Evolutionary conservation across 2,329 filamentous ascomycete species (phyloP).

Genomic region (Pseudogymnoascus sp.): DNA sequence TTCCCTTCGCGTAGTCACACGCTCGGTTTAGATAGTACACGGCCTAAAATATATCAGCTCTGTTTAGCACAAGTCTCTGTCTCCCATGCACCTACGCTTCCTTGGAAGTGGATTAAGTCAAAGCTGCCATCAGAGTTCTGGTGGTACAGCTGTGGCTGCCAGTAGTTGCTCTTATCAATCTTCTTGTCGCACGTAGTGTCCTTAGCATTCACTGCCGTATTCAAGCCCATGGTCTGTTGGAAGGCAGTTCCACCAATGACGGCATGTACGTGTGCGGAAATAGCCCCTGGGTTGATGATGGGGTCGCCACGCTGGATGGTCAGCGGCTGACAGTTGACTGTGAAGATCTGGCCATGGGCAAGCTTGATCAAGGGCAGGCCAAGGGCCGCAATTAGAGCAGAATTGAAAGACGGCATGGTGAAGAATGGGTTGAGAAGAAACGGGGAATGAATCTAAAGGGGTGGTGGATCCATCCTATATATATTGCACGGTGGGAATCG

Average conservation of each 20-base stretch:
- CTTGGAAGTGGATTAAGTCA: slow-evolving; percentile 14
- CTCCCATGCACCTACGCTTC: slow-evolving; percentile 11
- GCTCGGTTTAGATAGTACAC: slow-evolving; percentile 21
- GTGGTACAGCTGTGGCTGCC: slow-evolving; percentile 18
- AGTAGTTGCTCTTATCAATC: slow-evolving; percentile 19
- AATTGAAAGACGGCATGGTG: background rate
- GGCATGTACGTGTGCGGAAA: slow-evolving; percentile 19
- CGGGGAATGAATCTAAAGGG: background rate
- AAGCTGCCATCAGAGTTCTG: slow-evolving; percentile 15
- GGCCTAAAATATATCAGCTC: slow-evolving; percentile 10
- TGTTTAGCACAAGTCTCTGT: background rate
- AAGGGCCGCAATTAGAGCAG: background rate
- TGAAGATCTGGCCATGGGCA: slow-evolving; percentile 10
- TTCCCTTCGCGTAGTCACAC: slow-evolving; percentile 8
- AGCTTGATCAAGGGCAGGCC: background rate
- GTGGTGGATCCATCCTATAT: background rate
- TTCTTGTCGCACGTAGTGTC: slow-evolving; percentile 19
- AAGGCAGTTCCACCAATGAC: slow-evolving; percentile 22
- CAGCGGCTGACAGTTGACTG: slow-evolving; percentile 13
- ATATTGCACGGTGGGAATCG: background rate
- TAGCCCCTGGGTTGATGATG: slow-evolving; percentile 17
- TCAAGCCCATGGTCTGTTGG: slow-evolving; percentile 17
- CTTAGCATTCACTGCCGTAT: slow-evolving; percentile 13
- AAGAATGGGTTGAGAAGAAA: background rate
- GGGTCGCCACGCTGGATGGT: slow-evolving; percentile 16